Base-by-base conservation (phyloP, 148 eudicot genomes). In the Rhododendron molle region DNA sequence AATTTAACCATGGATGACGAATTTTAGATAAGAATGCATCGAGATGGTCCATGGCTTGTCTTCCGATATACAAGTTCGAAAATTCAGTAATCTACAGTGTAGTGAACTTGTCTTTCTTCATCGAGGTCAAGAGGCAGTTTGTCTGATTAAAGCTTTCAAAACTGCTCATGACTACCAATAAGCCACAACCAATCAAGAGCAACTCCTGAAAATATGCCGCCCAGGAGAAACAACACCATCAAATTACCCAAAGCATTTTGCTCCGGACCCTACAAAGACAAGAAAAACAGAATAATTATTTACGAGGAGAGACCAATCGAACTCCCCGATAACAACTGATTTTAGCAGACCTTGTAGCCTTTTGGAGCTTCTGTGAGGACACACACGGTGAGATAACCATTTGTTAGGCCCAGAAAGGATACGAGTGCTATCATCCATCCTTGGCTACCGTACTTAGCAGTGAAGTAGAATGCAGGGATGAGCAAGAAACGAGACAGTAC, bases 301-400 rank as follows among this genome's bases (percentile, higher is more conserved):
- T 7, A 23, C 6, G 34, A 9, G 18, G 36, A 8, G 60, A 81
- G 21, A 71, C 10, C 1, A 46, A 71, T 28, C 20, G 36, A 85
- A 50, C 50, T 4, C 28, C 30, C 28, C 30, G 3, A 5, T 30
- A 11, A 13, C 7, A 73, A 74, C 47, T 62, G 82, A 13, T 40
- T 16, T 73, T 16, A 80, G 84, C 90, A 46, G 54, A 95, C 98
- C 93, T 90, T 95, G 90, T 92, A 93, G 67, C 98, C 94, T 84
- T 90, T 91, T 0, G 96, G 94, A 50, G 94, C 92, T 2, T 80
- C 93, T 26, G 92, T 95, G 85, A 95, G 85, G 78, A 93, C 95
- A 83, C 97, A 93, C 13, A 95, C 97, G 0, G 97, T 93, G 80
- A 95, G 97, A 85, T 95, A 92, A 4, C 98, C 98, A 46, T 94